Percentiles rank a stretch among this genome's conserved stretches.
These are phyloP conservation scores for Penicillium crystallinum DNA, from an alignment of 495 filamentous ascomycete genomes.

Conservation along the genomic window DNA sequence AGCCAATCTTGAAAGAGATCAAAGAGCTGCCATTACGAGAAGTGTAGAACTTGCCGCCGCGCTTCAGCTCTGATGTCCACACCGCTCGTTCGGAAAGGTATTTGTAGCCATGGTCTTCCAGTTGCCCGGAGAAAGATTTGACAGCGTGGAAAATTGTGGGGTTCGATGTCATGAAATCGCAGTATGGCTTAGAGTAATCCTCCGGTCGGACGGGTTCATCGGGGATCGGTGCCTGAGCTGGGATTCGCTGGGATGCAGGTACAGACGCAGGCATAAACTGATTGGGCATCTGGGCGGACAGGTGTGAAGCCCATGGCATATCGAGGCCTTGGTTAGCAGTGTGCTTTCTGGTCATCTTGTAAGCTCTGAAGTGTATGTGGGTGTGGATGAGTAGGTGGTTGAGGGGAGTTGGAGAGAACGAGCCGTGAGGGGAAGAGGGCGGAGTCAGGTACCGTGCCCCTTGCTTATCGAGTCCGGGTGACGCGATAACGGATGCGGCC, in stretches of 20 bases:
- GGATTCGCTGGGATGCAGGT: constrained; percentile 10
- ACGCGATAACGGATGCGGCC: constrained; percentile 7
- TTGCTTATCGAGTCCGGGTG: constrained; percentile 20
- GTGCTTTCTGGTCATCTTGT: constrained; percentile 27
- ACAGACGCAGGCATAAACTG: background rate
- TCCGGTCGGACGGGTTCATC: constrained; percentile 35
- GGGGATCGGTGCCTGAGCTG: constrained; percentile 11
- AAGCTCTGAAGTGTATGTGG: background rate
- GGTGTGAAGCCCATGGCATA: constrained; percentile 21
- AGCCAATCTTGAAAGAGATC: constrained; percentile 83
- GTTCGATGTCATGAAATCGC: constrained; percentile 80
- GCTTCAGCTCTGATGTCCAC: constrained; percentile 70
- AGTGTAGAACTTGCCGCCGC: constrained; percentile 82
- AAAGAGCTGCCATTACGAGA: constrained; percentile 81
- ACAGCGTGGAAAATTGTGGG: constrained; percentile 92
- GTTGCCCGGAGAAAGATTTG: constrained; percentile 63
- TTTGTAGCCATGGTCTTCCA: constrained; percentile 65
- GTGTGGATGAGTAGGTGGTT: background rate
- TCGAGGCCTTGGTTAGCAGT: constrained; percentile 15
- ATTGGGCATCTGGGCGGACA: constrained; percentile 20
- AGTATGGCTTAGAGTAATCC: constrained; percentile 77
- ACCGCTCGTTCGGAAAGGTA: constrained; percentile 72
- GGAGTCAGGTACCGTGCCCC: constrained; percentile 13
- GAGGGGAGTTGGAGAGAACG: constrained; percentile 6
- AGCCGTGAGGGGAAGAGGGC: constrained; percentile 24